Evolutionary conservation across 2,329 filamentous ascomycete species (phyloP).

Genomic region (Chlorencoelia australis): DNA sequence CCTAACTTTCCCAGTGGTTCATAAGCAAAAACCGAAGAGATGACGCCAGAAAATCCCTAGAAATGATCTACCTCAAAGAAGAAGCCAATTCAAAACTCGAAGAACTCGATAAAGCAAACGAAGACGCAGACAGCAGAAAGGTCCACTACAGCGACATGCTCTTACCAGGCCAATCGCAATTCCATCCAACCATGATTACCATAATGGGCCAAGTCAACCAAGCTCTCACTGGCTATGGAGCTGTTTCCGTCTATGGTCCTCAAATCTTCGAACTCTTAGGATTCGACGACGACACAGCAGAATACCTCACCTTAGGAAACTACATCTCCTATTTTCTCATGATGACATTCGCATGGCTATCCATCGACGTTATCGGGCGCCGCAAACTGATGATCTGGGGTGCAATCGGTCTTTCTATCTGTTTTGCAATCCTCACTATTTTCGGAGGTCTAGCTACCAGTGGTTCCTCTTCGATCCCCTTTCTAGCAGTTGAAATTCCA

Average conservation of each 20-base stretch:
- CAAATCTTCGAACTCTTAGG: slow-evolving; percentile 54
- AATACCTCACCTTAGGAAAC: slow-evolving; percentile 49
- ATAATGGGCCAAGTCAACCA: slow-evolving; percentile 56
- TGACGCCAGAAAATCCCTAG: slow-evolving; percentile 39
- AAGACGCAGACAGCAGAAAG: slow-evolving; percentile 26
- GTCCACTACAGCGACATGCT: slow-evolving; percentile 49
- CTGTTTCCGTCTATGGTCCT: slow-evolving; percentile 51
- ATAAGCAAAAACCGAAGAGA: slow-evolving; percentile 40
- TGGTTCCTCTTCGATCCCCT: slow-evolving; percentile 28
- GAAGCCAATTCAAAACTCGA: slow-evolving; percentile 38
- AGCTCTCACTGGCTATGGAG: slow-evolving; percentile 46
- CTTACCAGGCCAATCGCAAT: slow-evolving; percentile 41
- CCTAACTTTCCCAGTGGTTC: slow-evolving; percentile 33
- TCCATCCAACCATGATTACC: slow-evolving; percentile 50
- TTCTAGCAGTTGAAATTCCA: slow-evolving; percentile 36
- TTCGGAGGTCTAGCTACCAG: slow-evolving; percentile 40
- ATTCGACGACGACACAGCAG: slow-evolving; percentile 39
- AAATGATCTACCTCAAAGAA: slow-evolving; percentile 39
- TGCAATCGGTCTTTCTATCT: slow-evolving; percentile 36
- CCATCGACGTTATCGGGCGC: slow-evolving; percentile 46
- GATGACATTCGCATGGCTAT: slow-evolving; percentile 50
- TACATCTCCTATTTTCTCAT: slow-evolving; percentile 50
- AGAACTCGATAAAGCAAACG: slow-evolving; percentile 40
- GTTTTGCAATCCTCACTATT: slow-evolving; percentile 40
- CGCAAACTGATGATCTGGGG: slow-evolving; percentile 43